phyloP scores from a whole-genome alignment of 169 alveolate species.

The Cryptosporidium xiaoi region DNA sequence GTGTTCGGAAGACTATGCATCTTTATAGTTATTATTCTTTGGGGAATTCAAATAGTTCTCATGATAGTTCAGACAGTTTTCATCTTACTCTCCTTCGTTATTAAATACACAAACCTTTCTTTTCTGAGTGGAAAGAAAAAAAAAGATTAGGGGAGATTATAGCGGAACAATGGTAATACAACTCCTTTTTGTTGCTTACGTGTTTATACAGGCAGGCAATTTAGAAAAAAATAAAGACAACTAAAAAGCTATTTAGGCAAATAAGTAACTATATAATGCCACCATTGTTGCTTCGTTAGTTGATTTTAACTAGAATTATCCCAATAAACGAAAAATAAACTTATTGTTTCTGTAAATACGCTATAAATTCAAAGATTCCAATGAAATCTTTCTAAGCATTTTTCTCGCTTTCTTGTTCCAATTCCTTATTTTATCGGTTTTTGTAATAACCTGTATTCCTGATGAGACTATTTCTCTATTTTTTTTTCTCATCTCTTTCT shows the following conservation, averaged over 20 bases:
- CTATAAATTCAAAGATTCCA: slow-evolving; percentile 34
- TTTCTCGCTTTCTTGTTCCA: slow-evolving; percentile 72
- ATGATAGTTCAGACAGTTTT: not conserved
- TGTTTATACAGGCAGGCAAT: no score
- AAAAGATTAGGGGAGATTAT: not conserved
- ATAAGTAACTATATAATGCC: no score
- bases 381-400: slow-evolving; percentile 53
- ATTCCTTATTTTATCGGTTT: slow-evolving; percentile 54
- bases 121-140: not conserved
- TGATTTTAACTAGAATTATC: no score
- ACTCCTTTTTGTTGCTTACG: no score
- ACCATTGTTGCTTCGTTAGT: no score
- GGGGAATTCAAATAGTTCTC: not conserved
- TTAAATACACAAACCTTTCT: not conserved
- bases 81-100: not conserved
- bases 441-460: slow-evolving; percentile 65
- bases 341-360: not conserved
- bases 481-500: slow-evolving; percentile 16
- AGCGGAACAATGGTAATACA: no score
- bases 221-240: no score
- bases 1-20: slow-evolving; percentile 1
- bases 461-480: slow-evolving; percentile 42
- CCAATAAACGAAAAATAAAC: no score
- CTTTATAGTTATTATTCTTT: not conserved
- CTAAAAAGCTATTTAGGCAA: no score